Percentiles rank a stretch among this genome's conserved stretches.
phyloP scores from a whole-genome alignment of 441 rosid genomes.

The Populus trichocarpa region DNA sequence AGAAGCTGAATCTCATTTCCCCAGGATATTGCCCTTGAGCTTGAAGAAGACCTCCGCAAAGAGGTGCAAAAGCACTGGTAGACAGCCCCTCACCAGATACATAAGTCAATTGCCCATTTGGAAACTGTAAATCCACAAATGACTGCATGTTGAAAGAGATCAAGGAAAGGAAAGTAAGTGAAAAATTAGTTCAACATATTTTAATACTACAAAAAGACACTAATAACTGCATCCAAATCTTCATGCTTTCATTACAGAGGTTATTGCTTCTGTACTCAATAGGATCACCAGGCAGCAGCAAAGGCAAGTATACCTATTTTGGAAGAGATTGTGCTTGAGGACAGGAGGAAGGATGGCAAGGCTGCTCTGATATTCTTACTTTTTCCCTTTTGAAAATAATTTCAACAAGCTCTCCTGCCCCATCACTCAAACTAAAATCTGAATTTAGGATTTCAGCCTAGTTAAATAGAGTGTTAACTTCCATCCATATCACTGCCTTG shows the following conservation, averaged over 20 bases:
- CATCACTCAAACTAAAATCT: not conserved
- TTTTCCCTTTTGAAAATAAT: too few relatives aligned
- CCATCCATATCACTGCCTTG: not conserved
- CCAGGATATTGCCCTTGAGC: slow-evolving; percentile 98
- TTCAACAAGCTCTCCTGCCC: not conserved
- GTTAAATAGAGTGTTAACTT: not conserved
- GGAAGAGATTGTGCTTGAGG: not conserved
- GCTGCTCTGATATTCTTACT: not conserved
- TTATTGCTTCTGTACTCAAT: too few relatives aligned
- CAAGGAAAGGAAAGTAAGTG: slow-evolving; percentile 6
- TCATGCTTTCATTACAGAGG: not conserved
- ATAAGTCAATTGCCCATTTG: slow-evolving; percentile 89
- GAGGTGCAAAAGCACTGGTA: slow-evolving; percentile 83
- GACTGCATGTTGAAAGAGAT: slow-evolving; percentile 49
- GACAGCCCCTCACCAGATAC: slow-evolving; percentile 91
- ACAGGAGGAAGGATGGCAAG: not conserved
- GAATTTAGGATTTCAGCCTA: not conserved
- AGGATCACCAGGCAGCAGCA: not conserved
- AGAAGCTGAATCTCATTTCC: slow-evolving; percentile 91
- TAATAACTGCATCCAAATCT: not conserved
- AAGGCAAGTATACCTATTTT: too few relatives aligned
- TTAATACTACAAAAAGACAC: not conserved
- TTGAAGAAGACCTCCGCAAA: slow-evolving; percentile 91
- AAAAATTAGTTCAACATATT: slow-evolving; percentile 10
- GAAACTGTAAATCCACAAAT: slow-evolving; percentile 87